Base-by-base conservation (phyloP, 73 alveolate genomes). In the Tetrahymena malaccensis region DNA sequence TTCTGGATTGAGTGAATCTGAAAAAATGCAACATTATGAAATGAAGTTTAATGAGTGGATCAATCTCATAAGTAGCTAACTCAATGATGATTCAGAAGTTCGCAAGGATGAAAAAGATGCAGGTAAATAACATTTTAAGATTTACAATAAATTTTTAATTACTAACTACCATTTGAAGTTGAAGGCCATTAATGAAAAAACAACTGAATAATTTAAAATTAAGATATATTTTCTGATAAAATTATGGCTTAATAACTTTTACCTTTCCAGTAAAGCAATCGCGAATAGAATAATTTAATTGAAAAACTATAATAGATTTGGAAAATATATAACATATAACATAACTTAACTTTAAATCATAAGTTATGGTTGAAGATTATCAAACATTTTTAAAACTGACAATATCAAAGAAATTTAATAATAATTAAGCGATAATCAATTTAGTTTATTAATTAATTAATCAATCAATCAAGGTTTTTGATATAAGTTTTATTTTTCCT, bases 41-140 rank as follows among this genome's bases (percentile, higher is more conserved):
- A 43, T 89, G 94, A 95, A 95, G 21, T 95, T 95, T 43, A 55
- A 50, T 22, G 93, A 89, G 94, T 95, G 97, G 97, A 95, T 95
- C 50, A 93, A 50, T 11, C 93, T 93, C 37, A 95, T 95, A 27
- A 50, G 94, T 38, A 95, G 94, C 33, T 50, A 95, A 56, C 84
- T 95, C 19, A 94, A 55, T 25, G 97, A 95, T 22, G 97, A 95
- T 34, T 55, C 70, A 34, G 94, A 95, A 37, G 93, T 58, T 34
- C 93, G 94, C 27, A 95, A 95, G 55, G 97, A 95, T 55, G 83
- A 85, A 43, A 85, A 94, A 34, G 97, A 95, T 95, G 97, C 97
- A 34, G 97, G 97, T 70, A 70, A 70, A 70, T 70, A 19, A 70
- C 5, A 70, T 0, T 25, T 70, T 19, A 27, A 40, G 44, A 6